Conservation (phyloP, 169 alveolate genomes). For the Cryptosporidium andersoni region DNA sequence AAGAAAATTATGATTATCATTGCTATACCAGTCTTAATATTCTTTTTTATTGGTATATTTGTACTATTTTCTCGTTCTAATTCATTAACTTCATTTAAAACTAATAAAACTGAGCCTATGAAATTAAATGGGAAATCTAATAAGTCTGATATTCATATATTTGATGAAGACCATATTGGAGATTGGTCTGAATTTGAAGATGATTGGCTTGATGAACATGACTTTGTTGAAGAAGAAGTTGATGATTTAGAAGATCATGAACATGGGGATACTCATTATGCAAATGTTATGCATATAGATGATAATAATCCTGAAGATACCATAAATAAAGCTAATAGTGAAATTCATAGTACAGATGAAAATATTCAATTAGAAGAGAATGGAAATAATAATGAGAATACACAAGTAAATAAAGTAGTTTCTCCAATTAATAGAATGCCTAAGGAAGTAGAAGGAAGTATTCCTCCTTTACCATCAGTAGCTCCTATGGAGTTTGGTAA, state of each 20-base stretch:
- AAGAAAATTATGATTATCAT: constrained; percentile 36
- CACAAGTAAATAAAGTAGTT: neutral
- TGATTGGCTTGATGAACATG: constrained; percentile 69
- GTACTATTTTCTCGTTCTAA: constrained; percentile 2
- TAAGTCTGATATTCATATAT: neutral
- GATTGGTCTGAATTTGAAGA: constrained; percentile 71
- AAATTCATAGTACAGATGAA: constrained; percentile 1
- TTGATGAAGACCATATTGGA: constrained; percentile 20
- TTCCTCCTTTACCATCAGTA: constrained; percentile 51
- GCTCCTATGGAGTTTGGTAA: constrained; percentile 29
- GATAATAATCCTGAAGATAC: constrained; percentile 7
- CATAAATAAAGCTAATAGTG: neutral
- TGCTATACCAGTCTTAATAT: constrained; percentile 4
- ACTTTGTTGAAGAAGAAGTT: constrained; percentile 46
- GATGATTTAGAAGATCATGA: constrained; percentile 63
- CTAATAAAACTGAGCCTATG: constrained; percentile 8
- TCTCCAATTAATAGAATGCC: constrained; percentile 26
- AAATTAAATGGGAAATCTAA: constrained; percentile 3
- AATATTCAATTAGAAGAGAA: neutral
- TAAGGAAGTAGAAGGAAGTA: constrained; percentile 26
- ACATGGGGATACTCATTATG: constrained; percentile 55
- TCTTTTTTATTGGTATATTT: constrained; percentile 30
- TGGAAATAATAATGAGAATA: neutral
- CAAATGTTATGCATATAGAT: constrained; percentile 5
- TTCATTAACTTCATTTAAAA: neutral